phyloP scores from a whole-genome alignment of 805 yeast species.

The Cyberlindnera bimundalis region DNA sequence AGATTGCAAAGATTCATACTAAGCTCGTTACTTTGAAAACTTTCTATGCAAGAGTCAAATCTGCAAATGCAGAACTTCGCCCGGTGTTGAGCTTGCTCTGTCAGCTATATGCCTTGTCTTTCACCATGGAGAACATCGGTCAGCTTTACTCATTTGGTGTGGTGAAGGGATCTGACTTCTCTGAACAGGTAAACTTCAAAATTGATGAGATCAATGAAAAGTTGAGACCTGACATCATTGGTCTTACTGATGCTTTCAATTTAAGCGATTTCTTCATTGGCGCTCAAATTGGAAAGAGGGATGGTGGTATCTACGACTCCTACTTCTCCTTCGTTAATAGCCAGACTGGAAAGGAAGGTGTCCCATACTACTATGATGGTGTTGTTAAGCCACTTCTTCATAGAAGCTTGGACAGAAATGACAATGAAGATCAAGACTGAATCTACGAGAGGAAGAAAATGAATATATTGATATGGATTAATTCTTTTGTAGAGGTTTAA shows the following conservation, averaged over 20 bases:
- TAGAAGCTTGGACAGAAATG: slow-evolving; percentile 19
- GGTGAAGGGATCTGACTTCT: slow-evolving; percentile 39
- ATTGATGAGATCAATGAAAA: slow-evolving; percentile 33
- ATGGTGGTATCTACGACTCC: slow-evolving; percentile 79
- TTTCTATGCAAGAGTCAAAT: slow-evolving; percentile 25
- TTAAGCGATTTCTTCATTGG: slow-evolving; percentile 75
- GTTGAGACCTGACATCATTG: slow-evolving; percentile 68
- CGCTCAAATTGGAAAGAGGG: slow-evolving; percentile 76
- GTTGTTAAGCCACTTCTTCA: slow-evolving; percentile 23
- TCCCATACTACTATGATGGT: slow-evolving; percentile 43
- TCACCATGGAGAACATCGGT: slow-evolving; percentile 60
- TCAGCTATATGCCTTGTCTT: slow-evolving; percentile 56
- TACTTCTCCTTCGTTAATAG: slow-evolving; percentile 59
- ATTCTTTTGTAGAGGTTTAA: too few relatives aligned
- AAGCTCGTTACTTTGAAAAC: slow-evolving; percentile 33
- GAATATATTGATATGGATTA: too few relatives aligned
- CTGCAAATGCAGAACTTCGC: slow-evolving; percentile 30
- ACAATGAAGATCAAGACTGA: slow-evolving; percentile 18
- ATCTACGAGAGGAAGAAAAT: neutral
- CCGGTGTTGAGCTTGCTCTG: slow-evolving; percentile 52
- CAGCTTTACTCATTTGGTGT: slow-evolving; percentile 54
- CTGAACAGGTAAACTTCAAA: slow-evolving; percentile 29
- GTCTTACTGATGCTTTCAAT: slow-evolving; percentile 79
- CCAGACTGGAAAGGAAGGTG: slow-evolving; percentile 47
- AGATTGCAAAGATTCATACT: slow-evolving; percentile 36